phyloP scores from a whole-genome alignment of 345 rosid genomes.

The Trapa incisa region DNA sequence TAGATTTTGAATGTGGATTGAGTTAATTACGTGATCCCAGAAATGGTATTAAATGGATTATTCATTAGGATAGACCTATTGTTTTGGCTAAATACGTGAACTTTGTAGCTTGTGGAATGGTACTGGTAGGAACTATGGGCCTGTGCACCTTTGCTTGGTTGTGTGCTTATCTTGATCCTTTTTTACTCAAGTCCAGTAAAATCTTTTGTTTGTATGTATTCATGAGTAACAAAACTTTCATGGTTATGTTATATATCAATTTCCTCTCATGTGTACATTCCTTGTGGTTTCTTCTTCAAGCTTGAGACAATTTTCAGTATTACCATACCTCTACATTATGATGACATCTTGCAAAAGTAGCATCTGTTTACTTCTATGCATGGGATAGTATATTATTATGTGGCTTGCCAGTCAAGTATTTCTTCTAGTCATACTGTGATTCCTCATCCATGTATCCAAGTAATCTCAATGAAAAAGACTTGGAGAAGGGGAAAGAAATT shows the following conservation, averaged over 20 bases:
- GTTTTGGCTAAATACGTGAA: background rate
- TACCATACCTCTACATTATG: background rate
- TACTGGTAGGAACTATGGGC: background rate
- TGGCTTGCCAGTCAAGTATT: background rate
- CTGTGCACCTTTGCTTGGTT: background rate
- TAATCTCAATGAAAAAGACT: background rate
- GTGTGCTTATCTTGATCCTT: background rate
- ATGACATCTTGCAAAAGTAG: background rate
- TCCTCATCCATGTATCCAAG: background rate
- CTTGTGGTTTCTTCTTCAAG: background rate
- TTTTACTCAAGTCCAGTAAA: background rate
- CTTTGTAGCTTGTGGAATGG: background rate
- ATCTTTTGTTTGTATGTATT: background rate
- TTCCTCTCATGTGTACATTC: background rate
- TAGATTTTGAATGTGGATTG: background rate
- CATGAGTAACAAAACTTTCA: background rate
- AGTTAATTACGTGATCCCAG: background rate
- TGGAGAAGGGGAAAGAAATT: background rate
- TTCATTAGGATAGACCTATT: background rate
- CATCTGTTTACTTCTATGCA: background rate
- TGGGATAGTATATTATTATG: background rate
- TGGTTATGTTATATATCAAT: background rate
- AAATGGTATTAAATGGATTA: background rate
- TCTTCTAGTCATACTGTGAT: background rate
- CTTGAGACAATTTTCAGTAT: background rate